A percentile compares a stretch with the other conserved stretches of the same genome.
These are phyloP conservation scores for Lupinus albus DNA, from an alignment of 306 rosid genomes.

Conservation along the genomic window DNA sequence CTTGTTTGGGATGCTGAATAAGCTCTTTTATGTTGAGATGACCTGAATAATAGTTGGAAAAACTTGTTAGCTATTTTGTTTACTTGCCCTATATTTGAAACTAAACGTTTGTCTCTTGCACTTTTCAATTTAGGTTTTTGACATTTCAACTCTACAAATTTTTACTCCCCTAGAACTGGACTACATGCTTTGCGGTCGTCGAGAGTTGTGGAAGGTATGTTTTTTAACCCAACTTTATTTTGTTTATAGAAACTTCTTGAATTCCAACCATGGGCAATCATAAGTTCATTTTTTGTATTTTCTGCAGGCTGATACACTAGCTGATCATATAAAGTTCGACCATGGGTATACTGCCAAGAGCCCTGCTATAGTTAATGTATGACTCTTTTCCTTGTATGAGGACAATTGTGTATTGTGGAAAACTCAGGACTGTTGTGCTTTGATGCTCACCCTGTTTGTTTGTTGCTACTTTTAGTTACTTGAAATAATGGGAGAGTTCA, in stretches of 20 bases:
- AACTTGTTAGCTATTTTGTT: constrained; percentile 11
- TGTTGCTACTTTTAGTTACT: constrained; percentile 64
- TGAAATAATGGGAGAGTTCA: constrained; percentile 92
- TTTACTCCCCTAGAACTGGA: constrained; percentile 91
- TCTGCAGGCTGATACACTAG: constrained; percentile 84
- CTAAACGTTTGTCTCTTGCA: constrained; percentile 24
- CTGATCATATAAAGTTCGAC: constrained; percentile 93
- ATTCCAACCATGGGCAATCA: neutral
- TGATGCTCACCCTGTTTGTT: constrained; percentile 30
- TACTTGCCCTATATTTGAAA: constrained; percentile 8
- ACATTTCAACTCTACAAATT: constrained; percentile 74
- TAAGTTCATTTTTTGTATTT: constrained; percentile 17
- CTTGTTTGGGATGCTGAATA: constrained; percentile 15
- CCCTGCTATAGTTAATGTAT: constrained; percentile 88
- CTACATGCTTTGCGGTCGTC: constrained; percentile 90
- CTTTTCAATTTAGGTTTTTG: constrained; percentile 73
- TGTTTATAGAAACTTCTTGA: constrained; percentile 18
- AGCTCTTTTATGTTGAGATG: neutral
- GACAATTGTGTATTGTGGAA: constrained; percentile 22
- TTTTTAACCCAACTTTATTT: neutral
- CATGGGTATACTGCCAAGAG: constrained; percentile 98
- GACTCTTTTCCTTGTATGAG: constrained; percentile 26
- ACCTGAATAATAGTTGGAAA: constrained; percentile 20
- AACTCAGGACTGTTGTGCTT: constrained; percentile 20
- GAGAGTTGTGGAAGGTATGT: constrained; percentile 95